Evolutionary conservation across 805 yeast genomes (phyloP).

Genomic region (Phaffomyces thermotolerans): DNA sequence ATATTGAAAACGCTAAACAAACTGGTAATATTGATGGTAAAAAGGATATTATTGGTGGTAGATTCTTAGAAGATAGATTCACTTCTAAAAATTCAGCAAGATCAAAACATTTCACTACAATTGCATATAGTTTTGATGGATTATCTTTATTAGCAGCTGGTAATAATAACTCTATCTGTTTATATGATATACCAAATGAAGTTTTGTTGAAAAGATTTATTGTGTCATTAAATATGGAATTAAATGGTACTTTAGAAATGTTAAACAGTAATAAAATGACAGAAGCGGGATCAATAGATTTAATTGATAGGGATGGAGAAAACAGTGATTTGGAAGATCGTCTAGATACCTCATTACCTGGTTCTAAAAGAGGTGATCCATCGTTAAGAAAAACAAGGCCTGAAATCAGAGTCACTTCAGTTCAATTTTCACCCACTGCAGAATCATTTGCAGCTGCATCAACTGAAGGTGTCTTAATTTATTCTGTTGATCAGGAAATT

Average conservation of each 20-base stretch:
- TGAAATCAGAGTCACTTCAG: constrained; percentile 70
- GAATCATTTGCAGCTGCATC: constrained; percentile 90
- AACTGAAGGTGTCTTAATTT: constrained; percentile 85
- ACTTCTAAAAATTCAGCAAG: constrained; percentile 73
- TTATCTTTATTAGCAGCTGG: constrained; percentile 86
- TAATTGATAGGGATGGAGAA: constrained; percentile 82
- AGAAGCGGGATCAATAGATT: constrained; percentile 78
- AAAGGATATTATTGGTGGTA: constrained; percentile 79
- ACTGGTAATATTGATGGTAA: constrained; percentile 78
- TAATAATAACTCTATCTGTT: constrained; percentile 81
- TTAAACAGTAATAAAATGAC: constrained; percentile 79
- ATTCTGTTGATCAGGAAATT: constrained; percentile 65
- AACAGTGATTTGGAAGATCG: constrained; percentile 80
- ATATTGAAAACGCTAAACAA: constrained; percentile 75
- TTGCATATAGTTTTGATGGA: constrained; percentile 88
- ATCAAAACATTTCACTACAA: constrained; percentile 74
- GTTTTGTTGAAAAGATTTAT: constrained; percentile 77
- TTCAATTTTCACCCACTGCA: constrained; percentile 85
- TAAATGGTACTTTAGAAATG: constrained; percentile 78
- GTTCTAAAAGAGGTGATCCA: constrained; percentile 71
- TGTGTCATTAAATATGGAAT: constrained; percentile 81
- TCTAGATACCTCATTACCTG: constrained; percentile 71
- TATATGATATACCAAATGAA: constrained; percentile 84
- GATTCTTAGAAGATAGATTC: constrained; percentile 78
- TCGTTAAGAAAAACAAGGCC: constrained; percentile 71